Conservation (phyloP, 2,329 filamentous ascomycete species). For the Monilinia polystroma region DNA sequence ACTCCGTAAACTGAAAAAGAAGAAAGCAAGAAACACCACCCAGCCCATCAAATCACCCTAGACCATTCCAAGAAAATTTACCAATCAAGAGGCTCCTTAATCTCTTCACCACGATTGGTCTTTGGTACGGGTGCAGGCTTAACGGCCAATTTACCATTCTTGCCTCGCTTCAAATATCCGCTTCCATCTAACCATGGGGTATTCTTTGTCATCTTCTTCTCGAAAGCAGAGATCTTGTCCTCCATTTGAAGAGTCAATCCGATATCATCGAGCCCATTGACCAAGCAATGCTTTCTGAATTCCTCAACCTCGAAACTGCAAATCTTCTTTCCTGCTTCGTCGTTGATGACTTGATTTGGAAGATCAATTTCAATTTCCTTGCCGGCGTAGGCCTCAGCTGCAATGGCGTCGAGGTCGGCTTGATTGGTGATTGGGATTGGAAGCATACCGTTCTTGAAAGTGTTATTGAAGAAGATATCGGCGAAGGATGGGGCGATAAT, state of each 20-base stretch:
- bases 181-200: conserved; percentile 90
- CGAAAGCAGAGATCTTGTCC: conserved; percentile 80
- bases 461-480: conserved; percentile 99
- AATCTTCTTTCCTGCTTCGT: conserved; percentile 69
- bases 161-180: conserved; percentile 67
- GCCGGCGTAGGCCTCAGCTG: conserved; percentile 68
- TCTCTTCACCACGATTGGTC: conserved; percentile 81
- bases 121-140: conserved; percentile 69
- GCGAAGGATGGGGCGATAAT: conserved; percentile 88
- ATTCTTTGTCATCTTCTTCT: conserved; percentile 49
- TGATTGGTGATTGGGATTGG: conserved; percentile 67
- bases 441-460: conserved; percentile 99
- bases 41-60: conserved; percentile 4
- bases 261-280: conserved; percentile 93
- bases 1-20: background rate
- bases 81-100: conserved; percentile 86
- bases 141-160: conserved; percentile 53
- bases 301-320: conserved; percentile 82
- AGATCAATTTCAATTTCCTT: conserved; percentile 87
- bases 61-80: conserved; percentile 41
- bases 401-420: conserved; percentile 23
- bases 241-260: conserved; percentile 88
- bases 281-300: conserved; percentile 88
- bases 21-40: background rate
- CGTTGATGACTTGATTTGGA: conserved; percentile 76